Evolutionary conservation across 768 basidiomycete species (phyloP).

Genomic region (Chiua virens): DNA sequence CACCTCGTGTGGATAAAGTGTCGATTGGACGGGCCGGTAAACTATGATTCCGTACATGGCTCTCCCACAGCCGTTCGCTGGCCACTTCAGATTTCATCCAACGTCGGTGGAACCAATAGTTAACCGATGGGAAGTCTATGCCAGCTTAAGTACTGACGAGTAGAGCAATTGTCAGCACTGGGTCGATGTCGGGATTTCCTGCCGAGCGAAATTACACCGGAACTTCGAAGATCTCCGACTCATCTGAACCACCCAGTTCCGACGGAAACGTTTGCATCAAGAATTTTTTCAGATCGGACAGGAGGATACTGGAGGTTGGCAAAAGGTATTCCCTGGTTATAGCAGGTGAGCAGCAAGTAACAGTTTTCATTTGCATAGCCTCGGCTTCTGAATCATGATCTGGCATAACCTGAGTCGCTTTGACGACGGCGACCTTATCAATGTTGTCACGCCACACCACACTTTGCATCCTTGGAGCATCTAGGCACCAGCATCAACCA

Average conservation of each 20-base stretch:
- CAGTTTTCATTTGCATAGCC: too few relatives aligned
- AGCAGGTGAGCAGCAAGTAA: too few relatives aligned
- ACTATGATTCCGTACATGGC: too few relatives aligned
- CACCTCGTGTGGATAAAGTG: too few relatives aligned
- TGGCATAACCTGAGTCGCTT: too few relatives aligned
- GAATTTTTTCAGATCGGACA: neutral
- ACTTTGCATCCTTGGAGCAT: neutral
- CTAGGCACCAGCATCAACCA: neutral
- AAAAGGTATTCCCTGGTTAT: neutral
- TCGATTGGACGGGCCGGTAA: too few relatives aligned
- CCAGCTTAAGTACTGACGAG: neutral
- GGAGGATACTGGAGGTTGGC: too few relatives aligned
- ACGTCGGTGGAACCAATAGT: neutral
- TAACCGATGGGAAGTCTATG: constrained; percentile 14
- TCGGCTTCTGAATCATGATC: too few relatives aligned
- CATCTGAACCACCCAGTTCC: neutral
- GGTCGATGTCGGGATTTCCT: neutral
- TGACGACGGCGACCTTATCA: too few relatives aligned
- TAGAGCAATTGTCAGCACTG: neutral
- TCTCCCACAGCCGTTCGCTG: neutral
- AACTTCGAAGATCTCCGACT: neutral
- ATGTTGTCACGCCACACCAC: neutral
- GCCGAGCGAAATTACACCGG: neutral
- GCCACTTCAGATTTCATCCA: neutral
- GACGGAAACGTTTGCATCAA: too few relatives aligned